Percentiles rank a stretch among this genome's conserved stretches.
Evolutionary conservation across 352 stramenopile genomes (phyloP).

Genomic region (Elongisporangium undulatum): DNA sequence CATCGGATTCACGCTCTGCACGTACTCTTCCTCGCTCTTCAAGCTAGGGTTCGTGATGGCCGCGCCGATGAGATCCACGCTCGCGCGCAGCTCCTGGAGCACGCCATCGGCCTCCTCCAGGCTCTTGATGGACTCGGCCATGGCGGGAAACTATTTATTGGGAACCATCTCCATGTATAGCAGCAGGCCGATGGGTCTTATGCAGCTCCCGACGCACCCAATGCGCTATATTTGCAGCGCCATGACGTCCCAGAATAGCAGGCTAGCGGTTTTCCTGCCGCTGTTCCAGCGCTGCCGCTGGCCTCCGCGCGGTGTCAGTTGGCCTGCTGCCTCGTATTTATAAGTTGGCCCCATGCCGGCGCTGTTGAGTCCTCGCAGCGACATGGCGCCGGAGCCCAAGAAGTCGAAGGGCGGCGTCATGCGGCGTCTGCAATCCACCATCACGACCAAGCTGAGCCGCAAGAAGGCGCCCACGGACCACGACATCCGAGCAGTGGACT

Average conservation of each 20-base stretch:
- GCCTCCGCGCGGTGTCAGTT: conserved; percentile 3
- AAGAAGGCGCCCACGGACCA: conserved; percentile 21
- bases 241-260: neutral
- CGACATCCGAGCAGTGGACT: neutral
- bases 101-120: conserved; percentile 37
- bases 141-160: neutral
- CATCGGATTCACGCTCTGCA: conserved; percentile 31
- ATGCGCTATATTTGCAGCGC: neutral
- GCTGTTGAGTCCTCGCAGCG: conserved; percentile 27
- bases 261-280: neutral
- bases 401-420: conserved; percentile 56
- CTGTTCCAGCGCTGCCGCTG: neutral
- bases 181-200: neutral
- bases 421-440: conserved; percentile 63
- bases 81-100: conserved; percentile 25
- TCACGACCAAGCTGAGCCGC: conserved; percentile 41
- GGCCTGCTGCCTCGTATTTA: conserved; percentile 3
- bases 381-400: conserved; percentile 14
- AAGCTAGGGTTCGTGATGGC: conserved; percentile 32
- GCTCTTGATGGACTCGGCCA: conserved; percentile 21
- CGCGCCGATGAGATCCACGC: conserved; percentile 32
- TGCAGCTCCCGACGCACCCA: neutral
- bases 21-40: conserved; percentile 53
- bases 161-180: neutral
- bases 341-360: conserved; percentile 15